Evolutionary conservation across 2,329 filamentous ascomycete genomes (phyloP).

Genomic region (Shiraia sp.): DNA sequence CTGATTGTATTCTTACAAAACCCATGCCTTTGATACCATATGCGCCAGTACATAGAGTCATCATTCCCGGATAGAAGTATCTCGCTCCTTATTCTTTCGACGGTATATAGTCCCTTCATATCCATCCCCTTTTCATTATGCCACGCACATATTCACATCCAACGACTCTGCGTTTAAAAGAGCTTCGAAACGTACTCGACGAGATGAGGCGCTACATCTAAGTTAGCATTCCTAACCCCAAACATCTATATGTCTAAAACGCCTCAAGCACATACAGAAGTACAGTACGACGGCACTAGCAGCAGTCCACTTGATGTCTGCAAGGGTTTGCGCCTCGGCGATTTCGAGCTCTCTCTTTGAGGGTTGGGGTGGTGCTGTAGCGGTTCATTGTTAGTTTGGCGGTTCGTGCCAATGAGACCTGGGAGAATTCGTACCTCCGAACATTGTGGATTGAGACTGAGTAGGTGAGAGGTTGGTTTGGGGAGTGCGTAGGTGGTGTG

Average conservation of each 20-base stretch:
- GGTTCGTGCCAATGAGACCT: not conserved
- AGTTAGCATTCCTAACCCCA: too few species aligned
- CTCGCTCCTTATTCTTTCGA: too few species aligned
- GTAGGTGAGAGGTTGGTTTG: not conserved
- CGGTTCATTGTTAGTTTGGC: slow-evolving; percentile 7
- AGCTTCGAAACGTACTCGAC: slow-evolving; percentile 59
- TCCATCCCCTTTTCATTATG: not conserved
- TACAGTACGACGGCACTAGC: slow-evolving; percentile 71
- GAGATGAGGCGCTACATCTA: slow-evolving; percentile 56
- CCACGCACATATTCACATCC: not conserved
- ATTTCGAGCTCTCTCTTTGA: slow-evolving; percentile 69
- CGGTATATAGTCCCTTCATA: not conserved
- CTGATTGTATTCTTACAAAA: too few species aligned
- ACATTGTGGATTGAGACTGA: slow-evolving; percentile 49
- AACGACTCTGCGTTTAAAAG: slow-evolving; percentile 37
- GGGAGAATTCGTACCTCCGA: slow-evolving; percentile 53
- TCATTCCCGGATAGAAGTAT: too few species aligned
- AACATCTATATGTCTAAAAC: too few species aligned
- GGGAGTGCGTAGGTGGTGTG: not conserved
- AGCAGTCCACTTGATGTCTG: slow-evolving; percentile 69
- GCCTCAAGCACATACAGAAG: slow-evolving; percentile 76
- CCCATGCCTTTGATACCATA: too few species aligned
- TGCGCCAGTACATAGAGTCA: too few species aligned
- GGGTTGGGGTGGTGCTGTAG: slow-evolving; percentile 68
- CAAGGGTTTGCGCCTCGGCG: slow-evolving; percentile 66